Base-by-base conservation (phyloP, 2,329 filamentous ascomycete genomes). In the Colletotrichum tropicale region DNA sequence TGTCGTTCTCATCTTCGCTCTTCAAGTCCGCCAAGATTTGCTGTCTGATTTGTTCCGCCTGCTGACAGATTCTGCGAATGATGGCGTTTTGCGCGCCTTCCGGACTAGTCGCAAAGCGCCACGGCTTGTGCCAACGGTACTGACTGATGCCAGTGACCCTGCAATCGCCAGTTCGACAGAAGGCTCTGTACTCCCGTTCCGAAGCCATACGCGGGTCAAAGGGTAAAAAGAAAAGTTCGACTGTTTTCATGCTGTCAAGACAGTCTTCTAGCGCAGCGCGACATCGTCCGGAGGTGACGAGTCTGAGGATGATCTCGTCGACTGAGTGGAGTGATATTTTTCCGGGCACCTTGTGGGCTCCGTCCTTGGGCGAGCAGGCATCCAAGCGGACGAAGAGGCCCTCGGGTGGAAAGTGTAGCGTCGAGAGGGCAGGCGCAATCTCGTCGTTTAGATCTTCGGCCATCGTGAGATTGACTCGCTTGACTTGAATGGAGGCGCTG, bases 141-240 rank as follows among this genome's bases (percentile, higher is more conserved):
- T 88, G 86, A 61, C 84, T 86, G 43, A 86, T 83, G 10, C 79
- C 85, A 1, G 83, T 81, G n/a, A 87, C 82, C 18, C 72, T 76
- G 8, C 78, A 71, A 10, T 67, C 77, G 2, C 77, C 79, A 1
- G 86, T 85, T 4, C 83, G 80, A 70, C 87, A 88, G 77, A 87
- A 88, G 5, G 86, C 84, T 15, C 87, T 83, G 77, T 87, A 88
- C 77, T 88, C 85, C 3, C 79, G 78, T 9, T 78, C 81, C 1
- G 80, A 80, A 61, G 80, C 77, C 82, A 89, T 88, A n/a, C 77
- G 78, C 18, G 24, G 10, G 26, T 61, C 10, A 12, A 34, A 61
- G 26, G 30, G 58, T 21, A 34, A 0, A 30, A 61, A 32, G 28
- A 32, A 61, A 32, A 61, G 28, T 7, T 34, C 58, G 58, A 61